A percentile compares a stretch with the other conserved stretches of the same genome.
phyloP scores from a whole-genome alignment of 345 rosid species.

The Crucihimalaya himalaica region DNA sequence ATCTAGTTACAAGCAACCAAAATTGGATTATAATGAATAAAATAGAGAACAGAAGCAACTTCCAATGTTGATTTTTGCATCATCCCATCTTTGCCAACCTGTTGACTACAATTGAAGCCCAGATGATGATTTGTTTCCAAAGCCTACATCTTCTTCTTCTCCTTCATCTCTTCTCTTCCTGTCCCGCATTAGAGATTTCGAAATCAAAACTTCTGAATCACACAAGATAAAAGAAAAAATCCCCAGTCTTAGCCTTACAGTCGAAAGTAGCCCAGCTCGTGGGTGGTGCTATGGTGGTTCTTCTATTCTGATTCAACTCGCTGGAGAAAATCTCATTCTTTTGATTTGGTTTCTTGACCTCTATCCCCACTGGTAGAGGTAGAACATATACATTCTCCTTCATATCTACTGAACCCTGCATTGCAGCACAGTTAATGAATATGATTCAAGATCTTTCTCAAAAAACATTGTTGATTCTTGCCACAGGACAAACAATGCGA shows the following conservation, averaged over 20 bases:
- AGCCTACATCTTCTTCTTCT: constrained; percentile 21
- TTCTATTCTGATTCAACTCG: constrained; percentile 24
- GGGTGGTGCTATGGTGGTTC: constrained; percentile 45
- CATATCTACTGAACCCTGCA: constrained; percentile 60
- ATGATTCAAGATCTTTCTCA: constrained; percentile 5
- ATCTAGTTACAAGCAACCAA: constrained; percentile 36
- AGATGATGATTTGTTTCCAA: constrained; percentile 23
- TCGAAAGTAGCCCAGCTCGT: constrained; percentile 71
- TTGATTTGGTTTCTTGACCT: constrained; percentile 28
- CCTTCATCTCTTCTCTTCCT: constrained; percentile 35
- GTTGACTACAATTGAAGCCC: constrained; percentile 17
- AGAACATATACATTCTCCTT: constrained; percentile 34
- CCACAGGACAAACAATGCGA: neutral
- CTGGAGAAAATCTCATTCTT: constrained; percentile 28
- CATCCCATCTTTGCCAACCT: constrained; percentile 33
- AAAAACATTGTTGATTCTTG: neutral
- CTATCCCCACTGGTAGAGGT: constrained; percentile 33
- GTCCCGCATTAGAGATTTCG: constrained; percentile 11
- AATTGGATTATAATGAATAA: constrained; percentile 5
- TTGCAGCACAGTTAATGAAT: neutral
- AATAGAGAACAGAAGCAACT: constrained; percentile 19
- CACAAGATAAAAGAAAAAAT: neutral
- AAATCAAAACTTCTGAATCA: neutral
- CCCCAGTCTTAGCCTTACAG: constrained; percentile 41
- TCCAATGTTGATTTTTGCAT: constrained; percentile 20